A percentile compares a stretch with the other conserved stretches of the same genome.
phyloP scores from a whole-genome alignment of 148 eudicot species.

The Vaccinium darrowii region DNA sequence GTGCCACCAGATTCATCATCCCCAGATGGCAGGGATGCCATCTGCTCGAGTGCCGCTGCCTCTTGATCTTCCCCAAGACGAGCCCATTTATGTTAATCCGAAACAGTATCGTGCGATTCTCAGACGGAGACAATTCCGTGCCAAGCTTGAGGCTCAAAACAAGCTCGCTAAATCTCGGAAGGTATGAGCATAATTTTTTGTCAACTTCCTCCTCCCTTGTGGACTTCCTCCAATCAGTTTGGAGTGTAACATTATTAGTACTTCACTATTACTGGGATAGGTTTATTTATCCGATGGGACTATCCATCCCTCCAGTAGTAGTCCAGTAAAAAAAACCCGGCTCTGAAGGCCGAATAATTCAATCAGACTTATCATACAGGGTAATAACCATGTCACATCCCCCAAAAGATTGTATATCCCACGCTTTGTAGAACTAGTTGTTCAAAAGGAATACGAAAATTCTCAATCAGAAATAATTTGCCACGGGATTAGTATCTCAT shows the following conservation, averaged over 20 bases:
- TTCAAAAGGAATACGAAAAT: not conserved
- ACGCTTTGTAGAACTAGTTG: not conserved
- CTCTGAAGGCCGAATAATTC: not conserved
- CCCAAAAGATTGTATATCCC: not conserved
- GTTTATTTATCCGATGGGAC: not conserved
- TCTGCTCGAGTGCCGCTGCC: constrained; percentile 60
- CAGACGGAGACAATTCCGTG: constrained; percentile 69
- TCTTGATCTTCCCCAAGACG: constrained; percentile 46
- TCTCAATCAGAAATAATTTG: not conserved
- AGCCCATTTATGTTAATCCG: constrained; percentile 64
- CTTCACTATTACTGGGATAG: not conserved
- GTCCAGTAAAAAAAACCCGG: not conserved
- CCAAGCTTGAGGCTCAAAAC: constrained; percentile 84
- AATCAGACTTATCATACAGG: not conserved
- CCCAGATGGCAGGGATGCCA: constrained; percentile 37
- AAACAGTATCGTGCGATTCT: constrained; percentile 73
- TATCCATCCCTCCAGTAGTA: not conserved
- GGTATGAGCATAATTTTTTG: constrained; percentile 35
- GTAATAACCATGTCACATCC: not conserved
- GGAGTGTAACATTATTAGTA: not conserved
- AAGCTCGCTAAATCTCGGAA: constrained; percentile 53
- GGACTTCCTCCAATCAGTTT: not conserved
- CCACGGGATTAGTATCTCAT: not conserved
- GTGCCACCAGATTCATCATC: constrained; percentile 25
- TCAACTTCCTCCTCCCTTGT: constrained; percentile 8